Evolutionary conservation across 2,329 filamentous ascomycete species (phyloP).

Genomic region (Botrytis hyacinthi): DNA sequence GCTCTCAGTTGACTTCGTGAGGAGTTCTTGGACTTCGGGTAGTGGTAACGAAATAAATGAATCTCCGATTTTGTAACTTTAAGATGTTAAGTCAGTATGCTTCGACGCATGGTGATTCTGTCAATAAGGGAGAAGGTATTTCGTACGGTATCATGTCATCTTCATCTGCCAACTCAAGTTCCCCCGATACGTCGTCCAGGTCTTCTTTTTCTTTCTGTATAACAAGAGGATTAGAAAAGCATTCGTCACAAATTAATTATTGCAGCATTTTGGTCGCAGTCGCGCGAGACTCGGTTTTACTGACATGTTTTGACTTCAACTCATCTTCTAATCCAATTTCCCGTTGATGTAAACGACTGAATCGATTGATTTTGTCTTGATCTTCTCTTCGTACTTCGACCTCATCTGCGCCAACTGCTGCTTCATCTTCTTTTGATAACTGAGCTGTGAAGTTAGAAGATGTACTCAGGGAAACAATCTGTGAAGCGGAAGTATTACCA

Average conservation of each 20-base stretch:
- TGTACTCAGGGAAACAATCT: background rate
- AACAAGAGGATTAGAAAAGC: background rate
- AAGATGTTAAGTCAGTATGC: conserved; percentile 20
- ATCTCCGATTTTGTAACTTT: conserved; percentile 93
- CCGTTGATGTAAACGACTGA: conserved; percentile 89
- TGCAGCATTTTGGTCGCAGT: background rate
- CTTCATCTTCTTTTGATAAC: conserved; percentile 94
- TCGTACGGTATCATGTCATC: conserved; percentile 84
- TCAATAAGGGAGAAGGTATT: background rate
- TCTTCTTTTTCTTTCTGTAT: conserved; percentile 96
- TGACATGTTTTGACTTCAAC: conserved; percentile 73
- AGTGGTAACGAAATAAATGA: conserved; percentile 88
- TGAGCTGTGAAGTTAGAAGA: conserved; percentile 16
- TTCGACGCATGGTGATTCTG: background rate
- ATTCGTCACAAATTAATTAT: conserved; percentile 23
- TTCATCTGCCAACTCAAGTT: conserved; percentile 93
- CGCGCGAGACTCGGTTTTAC: conserved; percentile 34
- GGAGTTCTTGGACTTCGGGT: conserved; percentile 81
- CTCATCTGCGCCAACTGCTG: conserved; percentile 68
- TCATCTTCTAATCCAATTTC: conserved; percentile 78
- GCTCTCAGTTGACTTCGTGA: conserved; percentile 66
- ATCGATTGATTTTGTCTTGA: conserved; percentile 98
- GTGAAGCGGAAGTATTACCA: conserved; percentile 23
- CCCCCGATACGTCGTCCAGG: conserved; percentile 84
- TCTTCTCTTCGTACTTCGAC: conserved; percentile 94